phyloP scores from a whole-genome alignment of 2,329 filamentous ascomycete genomes.

The Chrysosporium queenslandicum region DNA sequence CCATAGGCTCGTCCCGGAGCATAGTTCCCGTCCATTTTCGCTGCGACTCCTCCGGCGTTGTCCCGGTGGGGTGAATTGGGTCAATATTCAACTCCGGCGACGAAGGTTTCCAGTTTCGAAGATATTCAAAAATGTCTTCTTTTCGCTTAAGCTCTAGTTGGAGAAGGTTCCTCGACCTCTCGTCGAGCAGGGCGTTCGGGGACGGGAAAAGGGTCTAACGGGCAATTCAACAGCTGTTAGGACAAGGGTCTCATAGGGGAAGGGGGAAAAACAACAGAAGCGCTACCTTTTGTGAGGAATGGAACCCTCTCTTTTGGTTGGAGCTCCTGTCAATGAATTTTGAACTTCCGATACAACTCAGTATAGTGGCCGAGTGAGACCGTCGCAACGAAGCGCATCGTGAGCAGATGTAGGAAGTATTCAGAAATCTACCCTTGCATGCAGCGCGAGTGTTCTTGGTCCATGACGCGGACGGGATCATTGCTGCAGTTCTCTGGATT shows the following conservation, averaged over 20 bases:
- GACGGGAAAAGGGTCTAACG: conserved; percentile 4
- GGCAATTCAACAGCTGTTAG: no score
- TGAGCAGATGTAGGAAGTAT: conserved; percentile 14
- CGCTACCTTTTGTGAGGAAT: background rate
- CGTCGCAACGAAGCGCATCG: conserved; percentile 10
- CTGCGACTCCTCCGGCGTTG: no score
- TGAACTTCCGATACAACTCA: background rate
- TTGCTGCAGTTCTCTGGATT: background rate
- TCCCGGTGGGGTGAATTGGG: conserved; percentile 5
- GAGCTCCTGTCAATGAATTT: background rate
- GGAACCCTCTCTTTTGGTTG: background rate
- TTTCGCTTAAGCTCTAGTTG: conserved; percentile 29
- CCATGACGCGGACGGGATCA: conserved; percentile 9
- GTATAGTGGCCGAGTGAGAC: conserved; percentile 5
- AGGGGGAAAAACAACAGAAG: no score
- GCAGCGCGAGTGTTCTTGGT: background rate
- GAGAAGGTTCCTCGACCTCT: conserved; percentile 22
- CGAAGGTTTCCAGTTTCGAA: conserved; percentile 31
- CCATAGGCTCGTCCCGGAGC: conserved; percentile 13
- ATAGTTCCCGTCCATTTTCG: conserved; percentile 13
- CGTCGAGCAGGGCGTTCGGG: conserved; percentile 1
- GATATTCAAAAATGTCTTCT: conserved; percentile 34
- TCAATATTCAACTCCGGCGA: conserved; percentile 8
- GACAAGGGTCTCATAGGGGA: no score
- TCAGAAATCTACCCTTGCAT: conserved; percentile 12